phyloP scores from a whole-genome alignment of 306 rosid genomes.

The Prunus davidiana region DNA sequence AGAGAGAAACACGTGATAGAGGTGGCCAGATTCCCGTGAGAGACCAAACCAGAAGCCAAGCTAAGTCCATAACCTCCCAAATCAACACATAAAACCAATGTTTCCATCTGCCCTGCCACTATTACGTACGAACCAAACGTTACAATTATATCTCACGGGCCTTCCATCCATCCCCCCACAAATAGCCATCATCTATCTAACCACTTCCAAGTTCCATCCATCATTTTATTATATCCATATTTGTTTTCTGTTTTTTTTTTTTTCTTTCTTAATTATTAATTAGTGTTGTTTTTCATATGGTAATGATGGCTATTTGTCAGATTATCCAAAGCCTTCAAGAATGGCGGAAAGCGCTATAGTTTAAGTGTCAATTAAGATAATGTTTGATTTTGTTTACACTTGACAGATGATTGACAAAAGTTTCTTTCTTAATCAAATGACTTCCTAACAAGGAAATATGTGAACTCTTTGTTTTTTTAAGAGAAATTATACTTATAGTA shows the following conservation, averaged over 20 bases:
- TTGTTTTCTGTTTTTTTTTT: background rate
- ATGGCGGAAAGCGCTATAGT: background rate
- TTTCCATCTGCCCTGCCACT: background rate
- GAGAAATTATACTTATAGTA: too few species aligned
- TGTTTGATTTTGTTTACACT: background rate
- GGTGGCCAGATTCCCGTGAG: slow-evolving; percentile 75
- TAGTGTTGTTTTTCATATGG: background rate
- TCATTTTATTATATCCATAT: background rate
- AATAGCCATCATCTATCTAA: background rate
- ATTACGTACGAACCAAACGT: background rate
- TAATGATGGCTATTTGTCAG: background rate
- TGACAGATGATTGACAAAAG: background rate
- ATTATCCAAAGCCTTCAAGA: background rate
- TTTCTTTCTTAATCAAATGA: background rate
- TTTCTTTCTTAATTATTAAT: background rate
- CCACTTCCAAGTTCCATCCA: background rate
- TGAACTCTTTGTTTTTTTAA: background rate
- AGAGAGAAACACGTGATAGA: slow-evolving; percentile 51
- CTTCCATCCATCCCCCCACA: background rate
- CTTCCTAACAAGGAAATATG: background rate
- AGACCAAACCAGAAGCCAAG: slow-evolving; percentile 26
- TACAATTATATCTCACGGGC: background rate
- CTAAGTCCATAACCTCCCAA: background rate
- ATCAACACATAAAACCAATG: background rate
- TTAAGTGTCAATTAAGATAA: background rate